phyloP scores from a whole-genome alignment of 768 basidiomycete species.

The Mycena albidolilacea region DNA sequence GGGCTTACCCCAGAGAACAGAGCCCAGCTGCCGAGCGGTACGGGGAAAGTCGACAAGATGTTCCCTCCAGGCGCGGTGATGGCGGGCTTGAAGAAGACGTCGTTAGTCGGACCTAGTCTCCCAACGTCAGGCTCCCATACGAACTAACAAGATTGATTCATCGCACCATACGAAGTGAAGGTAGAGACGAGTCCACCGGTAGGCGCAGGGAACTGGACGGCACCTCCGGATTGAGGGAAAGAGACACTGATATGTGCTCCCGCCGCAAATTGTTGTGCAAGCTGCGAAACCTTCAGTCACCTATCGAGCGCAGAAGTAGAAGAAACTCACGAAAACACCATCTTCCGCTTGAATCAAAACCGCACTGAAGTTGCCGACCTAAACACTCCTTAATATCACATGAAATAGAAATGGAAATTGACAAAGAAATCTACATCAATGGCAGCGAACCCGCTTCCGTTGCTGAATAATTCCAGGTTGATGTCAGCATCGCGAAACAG shows the following conservation, averaged over 20 bases:
- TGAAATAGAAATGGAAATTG: not conserved
- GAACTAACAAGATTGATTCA: no score
- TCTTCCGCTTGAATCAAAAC: conserved; percentile 59
- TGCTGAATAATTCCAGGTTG: conserved; percentile 50
- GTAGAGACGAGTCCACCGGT: conserved; percentile 69
- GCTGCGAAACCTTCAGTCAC: conserved; percentile 47
- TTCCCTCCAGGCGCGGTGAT: conserved; percentile 69
- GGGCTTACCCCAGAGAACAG: conserved; percentile 52
- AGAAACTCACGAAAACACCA: conserved; percentile 59
- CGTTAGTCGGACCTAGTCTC: conserved; percentile 60
- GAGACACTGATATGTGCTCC: conserved; percentile 58
- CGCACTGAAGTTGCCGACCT: conserved; percentile 62
- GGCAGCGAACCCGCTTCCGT: conserved; percentile 61
- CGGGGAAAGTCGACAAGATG: conserved; percentile 63
- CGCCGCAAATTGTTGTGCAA: conserved; percentile 65
- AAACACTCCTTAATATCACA: not conserved
- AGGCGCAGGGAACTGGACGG: conserved; percentile 62
- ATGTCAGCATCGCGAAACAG: not conserved
- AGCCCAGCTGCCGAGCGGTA: conserved; percentile 56
- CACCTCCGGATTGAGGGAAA: conserved; percentile 63
- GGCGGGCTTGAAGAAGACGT: conserved; percentile 70
- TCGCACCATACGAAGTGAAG: conserved; percentile 66
- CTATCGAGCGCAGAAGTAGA: conserved; percentile 51
- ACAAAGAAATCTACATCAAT: conserved; percentile 43
- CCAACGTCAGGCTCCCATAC: no score